Base-by-base conservation (phyloP, 495 filamentous ascomycete species). In the Penicillium argentinense region DNA sequence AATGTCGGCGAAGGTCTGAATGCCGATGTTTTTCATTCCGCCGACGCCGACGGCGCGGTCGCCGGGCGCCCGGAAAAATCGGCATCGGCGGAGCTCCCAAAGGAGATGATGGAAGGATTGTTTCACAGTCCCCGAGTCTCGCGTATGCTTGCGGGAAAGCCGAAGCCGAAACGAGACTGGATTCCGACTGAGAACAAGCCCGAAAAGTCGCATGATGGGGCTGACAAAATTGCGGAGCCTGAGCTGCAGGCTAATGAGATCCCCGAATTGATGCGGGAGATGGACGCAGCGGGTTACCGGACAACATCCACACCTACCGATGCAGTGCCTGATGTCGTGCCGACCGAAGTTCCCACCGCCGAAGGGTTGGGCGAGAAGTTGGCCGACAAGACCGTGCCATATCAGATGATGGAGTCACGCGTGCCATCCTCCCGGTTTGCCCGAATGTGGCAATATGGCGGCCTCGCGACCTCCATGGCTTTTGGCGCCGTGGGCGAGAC, bases 401-500 rank as follows among this genome's bases (percentile, higher is more conserved):
- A 93, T 63, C 70, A 87, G 52, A 86, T 97, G 71, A 78, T 83
- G 39, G 91, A 96, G 57, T 97, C 93, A 19, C 83, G 83, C 46
- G 91, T 98, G 2, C 93, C 93, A 8, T 89, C 93, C 4, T 87
- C 89, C 17, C 84, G 93, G 2, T 62, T 98, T 28, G 84, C 91
- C 18, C 76, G 93, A 45, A 63, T 98, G 11, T 97, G 92, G 86
- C 92, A 97, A 62, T 98, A 97, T 66, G 81, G 89, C 43, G 90
- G 95, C 1, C 74, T 98, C 4, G 93, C 89, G 22, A 89, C 89
- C 0, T 92, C 92, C 18, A 96, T 98, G 91, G 84, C 95, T 9
- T 91, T 93, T 57, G 93, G 93, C n/a, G 91, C 88, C 2, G 80
- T 95, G 29, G 84, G 81, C 14, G 93, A 98, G 63, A 81, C 86